These are phyloP conservation scores for Kwoniella dendrophila DNA, from an alignment of 768 basidiomycete genomes.

Conservation along the genomic window DNA sequence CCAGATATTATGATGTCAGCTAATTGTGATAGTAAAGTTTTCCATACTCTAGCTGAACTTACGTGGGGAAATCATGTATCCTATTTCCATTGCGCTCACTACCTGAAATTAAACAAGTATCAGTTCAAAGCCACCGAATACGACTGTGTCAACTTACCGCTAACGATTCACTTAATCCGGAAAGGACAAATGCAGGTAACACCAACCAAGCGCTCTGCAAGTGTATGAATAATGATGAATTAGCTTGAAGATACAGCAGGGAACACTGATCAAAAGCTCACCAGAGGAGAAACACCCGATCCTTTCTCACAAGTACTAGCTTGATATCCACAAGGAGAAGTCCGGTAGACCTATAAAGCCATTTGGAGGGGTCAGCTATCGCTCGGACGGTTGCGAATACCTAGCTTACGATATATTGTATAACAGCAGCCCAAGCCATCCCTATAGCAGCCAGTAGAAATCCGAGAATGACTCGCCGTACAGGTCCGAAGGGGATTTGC, in stretches of 20 bases:
- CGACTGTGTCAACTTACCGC: slow-evolving; percentile 14
- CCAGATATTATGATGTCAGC: too few species aligned
- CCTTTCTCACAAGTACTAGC: slow-evolving; percentile 22
- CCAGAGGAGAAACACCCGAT: slow-evolving; percentile 20
- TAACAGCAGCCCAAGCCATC: slow-evolving; percentile 21
- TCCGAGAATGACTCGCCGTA: slow-evolving; percentile 20
- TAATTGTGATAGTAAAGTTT: too few species aligned
- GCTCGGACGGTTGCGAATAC: slow-evolving; percentile 1
- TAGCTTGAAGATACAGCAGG: neutral
- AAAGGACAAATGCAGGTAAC: slow-evolving; percentile 21
- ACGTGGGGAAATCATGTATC: slow-evolving; percentile 36
- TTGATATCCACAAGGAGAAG: slow-evolving; percentile 21
- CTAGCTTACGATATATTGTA: slow-evolving; percentile 23
- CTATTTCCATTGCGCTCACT: slow-evolving; percentile 50
- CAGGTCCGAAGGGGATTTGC: slow-evolving; percentile 25
- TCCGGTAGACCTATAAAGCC: slow-evolving; percentile 20
- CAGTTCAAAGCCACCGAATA: neutral
- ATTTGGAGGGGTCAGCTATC: neutral
- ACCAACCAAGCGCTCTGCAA: slow-evolving; percentile 45
- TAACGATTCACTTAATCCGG: slow-evolving; percentile 29
- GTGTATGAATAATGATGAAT: neutral
- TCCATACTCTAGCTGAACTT: too few species aligned
- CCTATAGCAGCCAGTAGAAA: slow-evolving; percentile 24
- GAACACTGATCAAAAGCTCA: neutral
- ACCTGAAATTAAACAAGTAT: slow-evolving; percentile 39